phyloP scores from a whole-genome alignment of 768 basidiomycete genomes.

The Boletus barrowsii region DNA sequence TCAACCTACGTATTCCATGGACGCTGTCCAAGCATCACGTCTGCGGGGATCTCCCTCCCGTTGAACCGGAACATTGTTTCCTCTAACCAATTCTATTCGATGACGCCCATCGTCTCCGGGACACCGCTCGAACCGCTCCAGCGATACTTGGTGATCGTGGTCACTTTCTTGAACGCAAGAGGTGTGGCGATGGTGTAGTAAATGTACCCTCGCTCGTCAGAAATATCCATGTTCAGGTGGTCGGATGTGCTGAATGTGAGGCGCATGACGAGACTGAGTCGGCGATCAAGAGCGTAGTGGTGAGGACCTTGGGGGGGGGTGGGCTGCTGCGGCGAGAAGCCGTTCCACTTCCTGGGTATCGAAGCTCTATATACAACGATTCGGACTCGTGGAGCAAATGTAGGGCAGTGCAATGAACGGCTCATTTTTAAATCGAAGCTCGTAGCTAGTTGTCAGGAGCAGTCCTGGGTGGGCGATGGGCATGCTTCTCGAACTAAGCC shows the following conservation, averaged over 20 bases:
- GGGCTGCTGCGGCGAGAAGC: neutral
- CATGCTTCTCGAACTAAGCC: no score
- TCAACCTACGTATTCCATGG: conserved; percentile 18
- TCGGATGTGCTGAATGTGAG: conserved; percentile 20
- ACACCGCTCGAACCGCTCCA: conserved; percentile 12
- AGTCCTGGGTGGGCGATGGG: no score
- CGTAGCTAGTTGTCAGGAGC: no score
- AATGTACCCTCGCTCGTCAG: conserved; percentile 17
- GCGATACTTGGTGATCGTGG: conserved; percentile 26
- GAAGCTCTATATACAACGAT: neutral
- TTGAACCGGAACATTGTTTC: conserved; percentile 14
- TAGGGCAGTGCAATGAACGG: neutral
- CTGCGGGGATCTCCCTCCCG: conserved; percentile 8
- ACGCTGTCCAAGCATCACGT: conserved; percentile 13
- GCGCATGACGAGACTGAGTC: conserved; percentile 13
- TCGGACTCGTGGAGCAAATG: neutral
- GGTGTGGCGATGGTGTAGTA: conserved; percentile 22
- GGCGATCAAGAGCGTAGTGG: neutral
- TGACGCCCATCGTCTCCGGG: conserved; percentile 22
- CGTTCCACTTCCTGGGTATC: neutral
- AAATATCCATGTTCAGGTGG: conserved; percentile 21
- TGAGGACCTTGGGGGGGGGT: neutral
- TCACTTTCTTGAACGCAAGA: conserved; percentile 10
- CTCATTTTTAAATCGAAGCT: no score
- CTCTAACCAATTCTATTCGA: conserved; percentile 24